Base-by-base conservation (phyloP, 352 stramenopile species). In the Aphanomyces euteiches region DNA sequence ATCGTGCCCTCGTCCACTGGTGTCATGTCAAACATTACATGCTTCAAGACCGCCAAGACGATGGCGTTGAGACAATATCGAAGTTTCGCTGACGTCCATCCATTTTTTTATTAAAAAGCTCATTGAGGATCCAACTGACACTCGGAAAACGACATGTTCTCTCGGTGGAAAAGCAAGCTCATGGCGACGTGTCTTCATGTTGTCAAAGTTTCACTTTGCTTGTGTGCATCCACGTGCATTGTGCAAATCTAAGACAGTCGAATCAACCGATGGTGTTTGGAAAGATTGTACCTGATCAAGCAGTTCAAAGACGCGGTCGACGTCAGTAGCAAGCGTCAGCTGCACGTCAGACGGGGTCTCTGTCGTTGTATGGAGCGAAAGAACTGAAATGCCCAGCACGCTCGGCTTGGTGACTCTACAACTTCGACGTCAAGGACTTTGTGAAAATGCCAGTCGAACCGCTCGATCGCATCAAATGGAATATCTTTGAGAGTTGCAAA, bases 401-500 rank as follows among this genome's bases (percentile, higher is more conserved):
- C 12, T 17, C 2, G 59, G 59, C n/a, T 67, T 67, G 3, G 41
- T 50, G 10, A 67, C 28, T 45, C 59, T 67, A 41, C 7, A 41
- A 38, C 50, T 8, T 34, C 28, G 13, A n/a, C 8, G 8, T 21
- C 37, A 58, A 58, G n/a, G 58, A 7, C 1, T 5, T n/a, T 3
- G 36, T 47, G 28, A 64, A 36, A 7, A 17, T 19, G 4, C 5
- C 10, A 12, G 43, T 50, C 17, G 43, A 10, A 67, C 59, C 43
- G 40, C 15, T 8, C 17, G 41, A 67, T 67, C 15, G 38, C 12
- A 13, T 56, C 43, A 40, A 67, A 67, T 7, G 59, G 38, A 17
- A 67, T 48, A 13, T 67, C 43, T n/a, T 67, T 67, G 17, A 54
- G n/a, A 17, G 59, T 53, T 13, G 59, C 39, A 56, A 67, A 56